Evolutionary conservation across 495 filamentous ascomycete species (phyloP), one percentile per base, ranked within the genome.

Genomic region (Lepidopterella palustris): DNA sequence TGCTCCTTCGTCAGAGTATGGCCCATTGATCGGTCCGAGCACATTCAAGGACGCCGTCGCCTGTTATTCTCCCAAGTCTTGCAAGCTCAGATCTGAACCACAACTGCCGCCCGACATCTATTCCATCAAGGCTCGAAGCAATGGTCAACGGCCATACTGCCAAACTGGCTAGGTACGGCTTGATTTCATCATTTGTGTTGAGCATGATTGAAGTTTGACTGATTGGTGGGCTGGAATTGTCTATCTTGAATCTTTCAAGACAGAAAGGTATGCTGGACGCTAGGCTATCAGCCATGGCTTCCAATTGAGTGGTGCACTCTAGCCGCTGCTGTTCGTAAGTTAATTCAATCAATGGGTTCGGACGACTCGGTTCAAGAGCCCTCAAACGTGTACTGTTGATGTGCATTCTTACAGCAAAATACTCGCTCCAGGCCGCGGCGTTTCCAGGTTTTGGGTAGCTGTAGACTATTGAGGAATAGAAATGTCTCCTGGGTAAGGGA

Each of bases 361-460:
- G n/a, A n/a, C n/a, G n/a, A n/a, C n/a, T n/a, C n/a, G 4, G 1
- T 6, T 57, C 5, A 15, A 59, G 57, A 45, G 59, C 59, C 13
- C 28, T 55, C n/a, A 67, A 18, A 15, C 62, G 55, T 45, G 53
- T 61, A 32, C 62, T 67, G 50, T 63, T 58, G 56, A 71, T 57
- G 10, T 69, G 57, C 54, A 71, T 65, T 23, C 59, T 51, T 13
- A 40, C 47, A 1, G 69, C 10, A 49, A 55, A 71, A 39, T 63
- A 66, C 15, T 53, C 56, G 10, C 10, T 39, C 69, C 69, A 71
- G 2, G 61, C 54, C 13, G 55, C 51, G 9, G 67, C 67, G 28
- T 63, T 54, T 26, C 8, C 56, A 35, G 47, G 49, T n/a, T 32
- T 61, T 45, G 32, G 42, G 45, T 64, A 66, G 52, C 56, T 64